Base-by-base conservation (phyloP, 805 yeast genomes). In the Teunomyces panamensis region DNA sequence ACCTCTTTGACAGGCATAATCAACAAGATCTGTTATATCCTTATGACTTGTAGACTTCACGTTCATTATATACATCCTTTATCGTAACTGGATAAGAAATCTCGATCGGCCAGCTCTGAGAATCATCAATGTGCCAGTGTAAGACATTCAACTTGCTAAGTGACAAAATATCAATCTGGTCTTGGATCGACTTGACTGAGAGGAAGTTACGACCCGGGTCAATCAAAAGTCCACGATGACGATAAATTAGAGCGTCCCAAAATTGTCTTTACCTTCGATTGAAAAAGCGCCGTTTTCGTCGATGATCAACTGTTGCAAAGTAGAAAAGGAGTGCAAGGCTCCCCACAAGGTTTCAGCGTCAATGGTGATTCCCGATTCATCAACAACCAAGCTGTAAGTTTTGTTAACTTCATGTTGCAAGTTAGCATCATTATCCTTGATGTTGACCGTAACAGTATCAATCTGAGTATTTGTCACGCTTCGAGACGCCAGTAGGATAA, bases 61-160 rank as follows among this genome's bases (percentile, higher is more conserved):
- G 45, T 2, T 51, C 43, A 3, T 73, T 63, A 53, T 67, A 73
- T 7, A 76, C 74, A 54, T 64, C 77, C 8, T 59, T 43, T 10
- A 59, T 58, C 75, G 72, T 71, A 39, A 68, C 58, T 0, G 77
- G 77, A 47, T 59, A 68, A 2, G 54, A 48, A 28, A 73, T 44
- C 30, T 57, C 55, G 10, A 72, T 16, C 2, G 77, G 75, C 77
- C 77, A 73, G 24, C 72, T 64, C 49, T 69, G 73, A 5, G 74
- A 45, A 50, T 73, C 77, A 14, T 51, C 59, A 13, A 71, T 42
- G 52, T 73, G 77, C 73, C 74, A 69, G 50, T 73, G 77, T 36
- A 73, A 58, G 6, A 64, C 56, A 52, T 73, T 73, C 59, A 73
- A 50, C 57, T 73, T 72, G 9, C 67, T 39, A 11, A 69, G 56